Base-by-base conservation (phyloP, 1,139 yeast genomes). In the Lodderomyces beijingensis region DNA sequence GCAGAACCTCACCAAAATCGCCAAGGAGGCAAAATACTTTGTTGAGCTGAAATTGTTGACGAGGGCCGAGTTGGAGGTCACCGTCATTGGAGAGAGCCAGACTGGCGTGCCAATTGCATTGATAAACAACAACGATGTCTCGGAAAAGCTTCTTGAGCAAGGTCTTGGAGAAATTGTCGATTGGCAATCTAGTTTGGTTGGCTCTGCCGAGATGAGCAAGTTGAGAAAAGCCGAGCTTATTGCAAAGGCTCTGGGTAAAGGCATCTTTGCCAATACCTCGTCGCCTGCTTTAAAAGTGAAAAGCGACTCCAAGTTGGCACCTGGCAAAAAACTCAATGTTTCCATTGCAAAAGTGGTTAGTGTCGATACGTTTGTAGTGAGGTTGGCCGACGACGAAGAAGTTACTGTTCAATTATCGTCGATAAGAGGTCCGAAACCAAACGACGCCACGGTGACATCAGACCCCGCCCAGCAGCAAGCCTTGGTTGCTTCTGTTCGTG, bases 121-220 rank as follows among this genome's bases (percentile, higher is more conserved):
- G 25, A 56, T 74, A 33, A 79, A 78, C 45, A 79, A 78, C 45
- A 83, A 84, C 49, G 59, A 59, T 39, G 79, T 86, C 46, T 77
- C 83, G 40, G 81, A 79, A 45, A 74, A 76, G 44, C 59, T 86
- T 41, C 65, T 86, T 41, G 76, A 73, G 40, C 68, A 65, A 38
- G 96, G 96, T 7, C 66, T 78, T 27, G 95, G 82, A 6, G 79
- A 78, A 44, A 75, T 85, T 35, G 77, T 80, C 15, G 95, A 86
- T 53, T 83, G 94, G 91, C 95, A 86, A 54, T 77, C 88, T 1
- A 56, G 75, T n/a, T 51, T 77, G 32, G 61, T 87, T 37, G 95
- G 95, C 2, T 63, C 88, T 4, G 57, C 68, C 25, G 64, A 63
- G 27, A 84, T 86, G 89, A 49, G 71, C 3, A 52, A 54, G 19